Evolutionary conservation across 2,329 filamentous ascomycete species (phyloP), one percentile per base, ranked within the genome.

Genomic region (Sclerotiophoma versabilis): DNA sequence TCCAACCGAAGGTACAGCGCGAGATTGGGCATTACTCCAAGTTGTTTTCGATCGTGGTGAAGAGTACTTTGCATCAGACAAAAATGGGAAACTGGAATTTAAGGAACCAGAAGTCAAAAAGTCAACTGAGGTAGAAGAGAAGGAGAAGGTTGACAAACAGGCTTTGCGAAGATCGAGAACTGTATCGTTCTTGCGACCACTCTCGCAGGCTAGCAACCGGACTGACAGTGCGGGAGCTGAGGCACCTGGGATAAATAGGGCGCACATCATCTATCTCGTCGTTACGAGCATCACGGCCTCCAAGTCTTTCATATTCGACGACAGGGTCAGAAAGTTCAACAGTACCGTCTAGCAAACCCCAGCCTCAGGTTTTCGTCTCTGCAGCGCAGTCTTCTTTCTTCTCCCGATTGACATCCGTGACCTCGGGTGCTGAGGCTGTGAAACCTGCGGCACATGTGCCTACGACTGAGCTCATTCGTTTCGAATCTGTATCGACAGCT

Each of bases 11-110:
- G 70, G 68, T 14, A 52, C 64, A 1, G 68, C 49, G 2, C 68
- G 72, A 43, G 72, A 75, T 38, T 70, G 72, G 33, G 58, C 63
- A 2, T 70, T 69, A 1, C 66, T 76, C 1, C 75, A 76, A 38
- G 73, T 76, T 0, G 73, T 76, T 9, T 74, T 76, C 25, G 75
- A 74, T 0, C 71, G 73, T 10, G 72, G 72, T 7, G 69, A 76
- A 29, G 74, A 75, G 44, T 77, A 73, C 51, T 77, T 76, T 44
- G 75, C 75, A 1, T 75, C 73, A 4, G 75, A 77, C 51, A 68
- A 69, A 44, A 57, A 73, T 19, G 72, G 71, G 10, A 76, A 75
- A 27, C 55, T 77, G 2, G 73, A 75, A 33, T 68, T 66, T 47
- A 74, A 73, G 48, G 69, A 73, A 38, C 62, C 69, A 2, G 68